These are phyloP conservation scores for Blastobotrys chiropterorum DNA, from an alignment of 805 yeast genomes.

Conservation along the genomic window DNA sequence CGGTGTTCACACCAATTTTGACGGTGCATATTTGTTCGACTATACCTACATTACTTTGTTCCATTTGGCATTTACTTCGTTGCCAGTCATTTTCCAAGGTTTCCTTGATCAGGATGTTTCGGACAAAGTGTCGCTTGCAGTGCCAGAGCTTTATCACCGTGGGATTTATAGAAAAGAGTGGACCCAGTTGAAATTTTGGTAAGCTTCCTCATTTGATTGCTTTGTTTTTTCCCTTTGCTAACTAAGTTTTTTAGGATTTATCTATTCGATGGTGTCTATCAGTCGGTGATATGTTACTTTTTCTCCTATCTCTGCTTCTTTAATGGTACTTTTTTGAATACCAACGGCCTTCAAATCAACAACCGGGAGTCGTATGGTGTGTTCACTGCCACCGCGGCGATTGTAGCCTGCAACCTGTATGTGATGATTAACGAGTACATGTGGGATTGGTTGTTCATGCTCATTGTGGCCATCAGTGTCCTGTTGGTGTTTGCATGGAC, in stretches of 20 bases:
- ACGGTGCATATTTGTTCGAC: slow-evolving; percentile 71
- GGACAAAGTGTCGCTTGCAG: slow-evolving; percentile 55
- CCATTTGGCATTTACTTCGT: slow-evolving; percentile 74
- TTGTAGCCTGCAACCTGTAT: slow-evolving; percentile 53
- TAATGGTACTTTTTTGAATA: slow-evolving; percentile 37
- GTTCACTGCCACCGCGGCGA: slow-evolving; percentile 50
- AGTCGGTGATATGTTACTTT: slow-evolving; percentile 61
- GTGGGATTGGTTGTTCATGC: slow-evolving; percentile 64
- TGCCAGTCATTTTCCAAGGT: slow-evolving; percentile 70
- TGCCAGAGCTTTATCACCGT: slow-evolving; percentile 62
- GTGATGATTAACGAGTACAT: slow-evolving; percentile 57
- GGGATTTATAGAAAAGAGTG: slow-evolving; percentile 63
- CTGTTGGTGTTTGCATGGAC: slow-evolving; percentile 63
- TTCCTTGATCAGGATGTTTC: slow-evolving; percentile 71
- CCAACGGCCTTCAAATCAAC: slow-evolving; percentile 47
- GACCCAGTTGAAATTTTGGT: slow-evolving; percentile 51
- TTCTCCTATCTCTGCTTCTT: slow-evolving; percentile 56
- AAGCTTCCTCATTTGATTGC: slow-evolving; percentile 5
- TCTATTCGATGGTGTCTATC: slow-evolving; percentile 65
- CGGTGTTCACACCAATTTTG: slow-evolving; percentile 61
- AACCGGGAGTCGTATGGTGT: slow-evolving; percentile 64
- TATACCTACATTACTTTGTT: slow-evolving; percentile 73
- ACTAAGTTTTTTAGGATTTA: slow-evolving; percentile 32
- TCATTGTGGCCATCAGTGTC: slow-evolving; percentile 48
- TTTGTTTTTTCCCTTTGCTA: neutral